Evolutionary conservation across 2,329 filamentous ascomycete species (phyloP).

Genomic region (Colletotrichum acutatum): DNA sequence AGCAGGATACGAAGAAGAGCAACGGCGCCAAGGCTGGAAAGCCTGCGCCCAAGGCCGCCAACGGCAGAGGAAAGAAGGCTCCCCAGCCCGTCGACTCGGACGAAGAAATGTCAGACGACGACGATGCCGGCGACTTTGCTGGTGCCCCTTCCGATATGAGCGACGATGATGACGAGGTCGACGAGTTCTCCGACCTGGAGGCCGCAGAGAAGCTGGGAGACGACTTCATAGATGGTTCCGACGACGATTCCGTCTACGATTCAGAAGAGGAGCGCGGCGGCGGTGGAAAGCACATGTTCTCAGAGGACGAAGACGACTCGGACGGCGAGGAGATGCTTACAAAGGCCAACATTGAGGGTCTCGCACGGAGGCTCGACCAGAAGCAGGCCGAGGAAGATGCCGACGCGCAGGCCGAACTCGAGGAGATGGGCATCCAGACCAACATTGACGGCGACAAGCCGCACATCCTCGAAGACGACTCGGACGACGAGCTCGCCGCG

Average conservation of each 20-base stretch:
- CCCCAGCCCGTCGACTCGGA: slow-evolving; percentile 38
- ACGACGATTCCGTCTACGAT: slow-evolving; percentile 72
- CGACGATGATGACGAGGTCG: slow-evolving; percentile 54
- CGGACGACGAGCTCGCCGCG: slow-evolving; percentile 68
- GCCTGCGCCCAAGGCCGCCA: slow-evolving; percentile 39
- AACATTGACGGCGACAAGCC: slow-evolving; percentile 87
- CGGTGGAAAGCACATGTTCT: slow-evolving; percentile 80
- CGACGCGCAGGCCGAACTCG: slow-evolving; percentile 85
- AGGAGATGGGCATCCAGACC: slow-evolving; percentile 88
- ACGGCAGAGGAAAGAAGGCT: slow-evolving; percentile 41
- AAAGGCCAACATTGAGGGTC: slow-evolving; percentile 93
- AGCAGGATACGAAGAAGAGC: slow-evolving; percentile 47
- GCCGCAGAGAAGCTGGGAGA: slow-evolving; percentile 59
- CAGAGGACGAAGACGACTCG: slow-evolving; percentile 91
- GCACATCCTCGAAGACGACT: slow-evolving; percentile 72
- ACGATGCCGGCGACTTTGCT: slow-evolving; percentile 49
- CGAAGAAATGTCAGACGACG: slow-evolving; percentile 37
- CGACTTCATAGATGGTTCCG: slow-evolving; percentile 68
- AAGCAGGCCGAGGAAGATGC: slow-evolving; percentile 82
- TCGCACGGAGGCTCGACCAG: slow-evolving; percentile 86
- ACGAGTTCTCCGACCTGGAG: slow-evolving; percentile 55
- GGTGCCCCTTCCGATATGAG: slow-evolving; percentile 52
- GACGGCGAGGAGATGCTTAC: slow-evolving; percentile 92
- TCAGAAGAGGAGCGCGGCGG: slow-evolving; percentile 72
- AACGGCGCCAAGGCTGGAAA: slow-evolving; percentile 41